Conservation (phyloP, 1,284 basidiomycete species). For the Irpex sp. region DNA sequence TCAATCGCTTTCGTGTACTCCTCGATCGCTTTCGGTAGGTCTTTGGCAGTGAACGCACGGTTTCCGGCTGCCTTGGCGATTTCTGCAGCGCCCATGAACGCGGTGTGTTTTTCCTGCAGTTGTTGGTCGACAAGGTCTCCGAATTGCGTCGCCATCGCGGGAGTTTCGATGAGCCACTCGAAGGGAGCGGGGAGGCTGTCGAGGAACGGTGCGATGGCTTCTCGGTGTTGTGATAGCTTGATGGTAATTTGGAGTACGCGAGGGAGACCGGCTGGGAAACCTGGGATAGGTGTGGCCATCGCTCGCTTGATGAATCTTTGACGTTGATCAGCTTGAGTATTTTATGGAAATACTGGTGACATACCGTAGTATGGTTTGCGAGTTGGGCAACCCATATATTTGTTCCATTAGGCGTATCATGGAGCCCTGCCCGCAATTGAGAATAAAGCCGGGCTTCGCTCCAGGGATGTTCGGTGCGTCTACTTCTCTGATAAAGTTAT, state of each 20-base stretch:
- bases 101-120: neutral
- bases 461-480: neutral
- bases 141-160: neutral
- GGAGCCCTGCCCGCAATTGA: neutral
- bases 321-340: neutral
- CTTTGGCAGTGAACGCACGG: neutral
- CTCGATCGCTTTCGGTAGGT: neutral
- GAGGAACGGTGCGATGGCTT: conserved; percentile 24
- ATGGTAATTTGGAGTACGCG: neutral
- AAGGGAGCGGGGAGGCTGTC: conserved; percentile 27
- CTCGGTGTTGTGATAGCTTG: neutral
- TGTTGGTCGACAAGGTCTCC: neutral
- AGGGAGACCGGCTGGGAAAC: neutral
- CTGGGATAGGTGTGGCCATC: neutral
- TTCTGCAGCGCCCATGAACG: neutral
- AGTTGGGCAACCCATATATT: neutral
- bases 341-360: neutral
- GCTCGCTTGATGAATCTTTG: neutral
- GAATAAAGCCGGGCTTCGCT: neutral
- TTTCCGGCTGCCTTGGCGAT: neutral
- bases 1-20: neutral
- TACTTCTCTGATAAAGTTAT: neutral
- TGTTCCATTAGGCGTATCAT: neutral
- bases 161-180: conserved; percentile 27
- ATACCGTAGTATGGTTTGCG: neutral